A percentile compares a stretch with the other conserved stretches of the same genome.
phyloP scores from a whole-genome alignment of 257 asterid species.

The Fraxinus pennsylvanica region DNA sequence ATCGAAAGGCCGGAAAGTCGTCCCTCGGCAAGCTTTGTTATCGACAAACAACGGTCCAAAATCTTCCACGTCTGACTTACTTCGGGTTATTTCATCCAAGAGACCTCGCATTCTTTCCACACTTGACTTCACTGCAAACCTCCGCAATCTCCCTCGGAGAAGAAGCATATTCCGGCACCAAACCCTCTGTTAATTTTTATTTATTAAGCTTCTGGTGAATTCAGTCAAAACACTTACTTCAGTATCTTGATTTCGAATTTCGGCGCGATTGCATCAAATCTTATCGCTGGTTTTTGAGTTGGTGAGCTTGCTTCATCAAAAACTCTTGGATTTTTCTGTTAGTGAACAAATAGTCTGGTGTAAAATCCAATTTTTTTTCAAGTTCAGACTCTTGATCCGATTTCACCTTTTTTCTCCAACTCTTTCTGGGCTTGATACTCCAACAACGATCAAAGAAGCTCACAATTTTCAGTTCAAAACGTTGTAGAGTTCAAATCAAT shows the following conservation, averaged over 20 bases:
- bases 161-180: slow-evolving; percentile 29
- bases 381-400: background rate
- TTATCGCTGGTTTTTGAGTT: slow-evolving; percentile 5
- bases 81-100: slow-evolving; percentile 57
- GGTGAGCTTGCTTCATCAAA: background rate
- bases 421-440: background rate
- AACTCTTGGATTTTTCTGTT: background rate
- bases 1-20: slow-evolving; percentile 41
- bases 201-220: background rate
- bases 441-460: no score
- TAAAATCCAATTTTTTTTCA: background rate
- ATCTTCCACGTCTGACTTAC: slow-evolving; percentile 48
- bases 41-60: slow-evolving; percentile 49
- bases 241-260: background rate
- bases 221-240: background rate
- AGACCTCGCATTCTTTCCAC: slow-evolving; percentile 45
- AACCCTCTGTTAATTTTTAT: background rate
- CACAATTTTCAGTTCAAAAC: no score
- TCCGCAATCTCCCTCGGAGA: background rate
- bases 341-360: background rate
- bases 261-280: background rate
- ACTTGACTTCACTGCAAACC: slow-evolving; percentile 4
- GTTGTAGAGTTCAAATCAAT: no score
- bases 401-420: background rate
- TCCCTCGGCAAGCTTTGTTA: slow-evolving; percentile 35